Percentiles rank a stretch among this genome's conserved stretches.
phyloP scores from a whole-genome alignment of 257 asterid species.

The Gynochthodes officinalis region DNA sequence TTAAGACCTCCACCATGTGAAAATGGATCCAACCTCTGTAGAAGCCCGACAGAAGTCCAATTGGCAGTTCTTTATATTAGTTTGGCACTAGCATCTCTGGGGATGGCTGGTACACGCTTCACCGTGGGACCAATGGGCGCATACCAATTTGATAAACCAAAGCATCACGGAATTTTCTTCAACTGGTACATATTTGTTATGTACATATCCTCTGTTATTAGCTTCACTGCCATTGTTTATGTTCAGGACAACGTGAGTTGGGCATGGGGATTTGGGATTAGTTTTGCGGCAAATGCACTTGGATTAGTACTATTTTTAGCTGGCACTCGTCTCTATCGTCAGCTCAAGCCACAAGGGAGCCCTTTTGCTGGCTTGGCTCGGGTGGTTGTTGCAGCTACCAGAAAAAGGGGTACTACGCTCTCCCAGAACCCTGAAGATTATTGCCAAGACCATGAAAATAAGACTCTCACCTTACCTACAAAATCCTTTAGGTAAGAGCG shows the following conservation, averaged over 20 bases:
- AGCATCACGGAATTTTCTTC: slow-evolving; percentile 22
- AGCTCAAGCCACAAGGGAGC: slow-evolving; percentile 38
- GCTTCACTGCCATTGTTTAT: slow-evolving; percentile 22
- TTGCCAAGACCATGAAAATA: slow-evolving; percentile 1
- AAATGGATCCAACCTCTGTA: slow-evolving; percentile 1
- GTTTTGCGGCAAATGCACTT: slow-evolving; percentile 5
- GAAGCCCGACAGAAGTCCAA: slow-evolving; percentile 13
- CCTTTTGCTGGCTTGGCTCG: slow-evolving; percentile 49
- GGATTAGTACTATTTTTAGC: slow-evolving; percentile 18
- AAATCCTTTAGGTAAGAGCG: not conserved
- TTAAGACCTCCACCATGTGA: slow-evolving; percentile 25
- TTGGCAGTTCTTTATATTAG: slow-evolving; percentile 16
- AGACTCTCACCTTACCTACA: not conserved
- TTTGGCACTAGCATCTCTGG: slow-evolving; percentile 15
- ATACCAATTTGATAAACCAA: slow-evolving; percentile 16
- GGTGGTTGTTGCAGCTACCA: slow-evolving; percentile 40
- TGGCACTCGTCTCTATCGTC: slow-evolving; percentile 22
- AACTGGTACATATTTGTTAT: slow-evolving; percentile 24
- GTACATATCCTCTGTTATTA: slow-evolving; percentile 7
- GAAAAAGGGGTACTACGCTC: slow-evolving; percentile 32
- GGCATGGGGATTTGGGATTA: slow-evolving; percentile 19
- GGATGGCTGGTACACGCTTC: slow-evolving; percentile 18
- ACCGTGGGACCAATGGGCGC: slow-evolving; percentile 27
- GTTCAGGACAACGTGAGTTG: slow-evolving; percentile 26
- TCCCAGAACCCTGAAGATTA: slow-evolving; percentile 19